Base-by-base conservation (phyloP, 2,329 filamentous ascomycete species). In the Fonsecaea pedrosoi region DNA sequence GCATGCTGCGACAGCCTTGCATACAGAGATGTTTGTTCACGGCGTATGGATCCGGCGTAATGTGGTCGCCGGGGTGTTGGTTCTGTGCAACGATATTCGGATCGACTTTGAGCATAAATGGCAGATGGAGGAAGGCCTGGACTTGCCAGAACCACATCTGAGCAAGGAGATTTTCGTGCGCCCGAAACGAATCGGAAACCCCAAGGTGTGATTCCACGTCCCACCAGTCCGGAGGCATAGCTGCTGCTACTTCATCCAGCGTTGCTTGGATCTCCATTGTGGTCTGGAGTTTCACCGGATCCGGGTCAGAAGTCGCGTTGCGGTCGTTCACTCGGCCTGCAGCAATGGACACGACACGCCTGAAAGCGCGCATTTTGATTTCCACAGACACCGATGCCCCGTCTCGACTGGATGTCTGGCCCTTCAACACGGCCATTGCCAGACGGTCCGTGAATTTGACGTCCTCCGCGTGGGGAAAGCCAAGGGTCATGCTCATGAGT, bases 101-200 rank as follows among this genome's bases (percentile, higher is more conserved):
- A 32, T 37, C 61, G 12, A 68, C 61, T 54, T 66, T 65, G 25
- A 72, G 65, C 65, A 72, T 69, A 56, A 59, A 65, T 4, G 70
- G 71, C 45, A 72, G 50, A 54, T 72, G 70, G 5, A 72, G 60
- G 54, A 71, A 72, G n/a, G 65, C 37, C 50, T 72, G 71, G 25
- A 71, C 68, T 37, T 70, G 64, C 71, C 71, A 72, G 60, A 69
- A 72, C 69, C 70, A 71, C 50, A 72, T 65, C 38, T 71, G 69
- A 3, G 70, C 60, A 25, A 66, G 64, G 12, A 72, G 61, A 40
- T 69, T 67, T 62, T 72, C 66, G 54, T 69, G 64, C 34, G 68
- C 54, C 54, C 62, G 57, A 30, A 55, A 63, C 12, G 66, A 55
- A 34, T 71, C 57, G 18, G 59, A 38, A 25, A 38, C 37, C 9